Evolutionary conservation across 2,329 filamentous ascomycete species (phyloP).

Genomic region (Fusarium poae): DNA sequence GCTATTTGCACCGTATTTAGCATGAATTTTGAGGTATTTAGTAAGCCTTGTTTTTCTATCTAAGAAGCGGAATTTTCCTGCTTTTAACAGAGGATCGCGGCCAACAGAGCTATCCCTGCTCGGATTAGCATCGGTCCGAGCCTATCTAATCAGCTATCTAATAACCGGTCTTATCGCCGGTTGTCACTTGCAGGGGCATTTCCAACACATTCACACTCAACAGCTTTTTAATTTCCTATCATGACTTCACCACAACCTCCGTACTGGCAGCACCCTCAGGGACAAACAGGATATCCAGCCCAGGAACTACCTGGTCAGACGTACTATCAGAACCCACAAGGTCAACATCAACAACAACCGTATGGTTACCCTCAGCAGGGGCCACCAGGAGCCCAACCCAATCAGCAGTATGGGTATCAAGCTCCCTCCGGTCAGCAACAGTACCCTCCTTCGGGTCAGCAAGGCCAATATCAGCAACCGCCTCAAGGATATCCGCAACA

Average conservation of each 20-base stretch:
- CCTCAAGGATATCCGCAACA: constrained; percentile 23
- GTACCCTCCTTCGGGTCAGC: constrained; percentile 5
- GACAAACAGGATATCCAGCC: constrained; percentile 20
- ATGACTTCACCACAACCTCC: constrained; percentile 40
- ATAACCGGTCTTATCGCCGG: too few species aligned
- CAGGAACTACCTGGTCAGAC: constrained; percentile 22
- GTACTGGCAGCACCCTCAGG: constrained; percentile 36
- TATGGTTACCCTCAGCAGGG: constrained; percentile 27
- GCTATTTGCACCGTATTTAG: too few species aligned
- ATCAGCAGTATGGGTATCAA: constrained; percentile 25
- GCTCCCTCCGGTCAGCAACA: constrained; percentile 25
- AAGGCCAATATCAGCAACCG: constrained; percentile 12
- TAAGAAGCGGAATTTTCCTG: too few species aligned
- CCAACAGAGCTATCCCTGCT: too few species aligned
- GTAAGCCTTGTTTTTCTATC: too few species aligned
- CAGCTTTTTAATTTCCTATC: neutral
- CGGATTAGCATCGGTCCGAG: too few species aligned
- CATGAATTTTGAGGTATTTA: too few species aligned
- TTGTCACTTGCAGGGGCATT: too few species aligned
- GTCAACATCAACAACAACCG: constrained; percentile 28
- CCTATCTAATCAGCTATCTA: too few species aligned
- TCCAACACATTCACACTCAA: neutral
- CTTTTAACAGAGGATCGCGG: too few species aligned
- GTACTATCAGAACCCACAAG: constrained; percentile 34
- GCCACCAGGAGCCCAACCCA: constrained; percentile 8